phyloP scores from a whole-genome alignment of 2,329 filamentous ascomycete species.

The Ceratocystis alfenasii region DNA sequence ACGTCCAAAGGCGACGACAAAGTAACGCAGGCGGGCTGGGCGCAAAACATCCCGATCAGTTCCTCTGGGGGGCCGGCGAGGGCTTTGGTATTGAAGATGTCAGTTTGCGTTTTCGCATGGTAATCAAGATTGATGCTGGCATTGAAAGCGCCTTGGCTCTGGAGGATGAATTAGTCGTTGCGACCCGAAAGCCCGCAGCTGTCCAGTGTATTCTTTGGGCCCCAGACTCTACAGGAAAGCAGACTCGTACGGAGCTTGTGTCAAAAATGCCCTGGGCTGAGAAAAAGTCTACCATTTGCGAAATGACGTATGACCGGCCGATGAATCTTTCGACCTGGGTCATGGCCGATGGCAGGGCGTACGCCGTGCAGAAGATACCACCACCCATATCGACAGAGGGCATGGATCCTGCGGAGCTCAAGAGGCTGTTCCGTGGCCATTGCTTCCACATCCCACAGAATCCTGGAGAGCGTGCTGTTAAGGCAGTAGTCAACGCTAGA shows the following conservation, averaged over 20 bases:
- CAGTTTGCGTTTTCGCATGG: conserved; percentile 87
- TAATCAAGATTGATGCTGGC: conserved; percentile 93
- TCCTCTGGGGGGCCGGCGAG: conserved; percentile 67
- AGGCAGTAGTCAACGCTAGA: conserved; percentile 78
- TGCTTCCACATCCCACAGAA: conserved; percentile 70
- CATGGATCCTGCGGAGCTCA: conserved; percentile 31
- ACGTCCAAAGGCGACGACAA: conserved; percentile 50
- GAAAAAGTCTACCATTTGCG: conserved; percentile 61
- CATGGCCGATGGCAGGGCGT: conserved; percentile 73
- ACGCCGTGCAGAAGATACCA: conserved; percentile 69
- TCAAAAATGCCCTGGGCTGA: conserved; percentile 77
- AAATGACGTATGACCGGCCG: conserved; percentile 87
- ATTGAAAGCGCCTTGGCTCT: conserved; percentile 79
- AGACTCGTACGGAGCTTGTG: conserved; percentile 83
- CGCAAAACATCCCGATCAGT: conserved; percentile 45
- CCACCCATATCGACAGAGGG: conserved; percentile 29
- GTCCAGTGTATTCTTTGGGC: conserved; percentile 95
- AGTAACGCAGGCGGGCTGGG: conserved; percentile 48
- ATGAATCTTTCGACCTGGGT: conserved; percentile 96
- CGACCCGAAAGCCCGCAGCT: conserved; percentile 83
- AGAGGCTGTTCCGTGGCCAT: conserved; percentile 73
- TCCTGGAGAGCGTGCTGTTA: conserved; percentile 50
- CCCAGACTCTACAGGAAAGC: conserved; percentile 65
- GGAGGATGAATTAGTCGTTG: conserved; percentile 84
- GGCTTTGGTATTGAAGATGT: conserved; percentile 72